Evolutionary conservation across 1,284 basidiomycete genomes (phyloP), one percentile per base, ranked within the genome.

Genomic region (Cryptococcus sp.): DNA sequence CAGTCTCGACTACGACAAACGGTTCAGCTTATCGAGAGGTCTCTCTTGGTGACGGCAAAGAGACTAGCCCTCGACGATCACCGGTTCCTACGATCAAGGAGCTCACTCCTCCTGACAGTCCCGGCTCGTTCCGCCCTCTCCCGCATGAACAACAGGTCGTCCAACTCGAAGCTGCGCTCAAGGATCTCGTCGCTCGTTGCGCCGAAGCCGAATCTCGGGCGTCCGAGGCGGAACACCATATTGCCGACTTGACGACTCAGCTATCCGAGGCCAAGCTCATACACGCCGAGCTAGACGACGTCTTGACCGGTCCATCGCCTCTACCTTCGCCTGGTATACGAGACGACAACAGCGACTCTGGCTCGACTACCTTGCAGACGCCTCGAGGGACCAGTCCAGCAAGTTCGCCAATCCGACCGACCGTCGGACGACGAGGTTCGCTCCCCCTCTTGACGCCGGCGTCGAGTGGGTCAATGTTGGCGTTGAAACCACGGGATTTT

Each of bases 161-260:
- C 6, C 46, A 33, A 16, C 77, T 91, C 21, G 85, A 85, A 62
- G 80, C 84, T 62, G 86, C 84, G 1, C 82, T 89, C 60, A 79
- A 83, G 37, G 82, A 82, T 19, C 89, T 89, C 0, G 78, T 92
- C 10, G 77, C 81, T 2, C 86, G 92, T 63, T 78, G 93, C 24
- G 83, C 87, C 9, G 76, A 80, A 2, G 79, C 93, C 32, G 84
- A 85, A 4, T 73, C 75, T 35, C 91, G 90, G 68, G 94, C 94
- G 67, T 83, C 84, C 32, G 86, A 93, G 57, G 86, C 91, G n/a
- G 78, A 94, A 24, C 80, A 80, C 50, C 87, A 92, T 68, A 90
- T 95, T 53, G 85, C 85, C 12, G 87, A 91, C 56, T 79, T 97
- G 39, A 84, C 85, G 14, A 80, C 82, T 18, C 87, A 90, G 68